Evolutionary conservation across 2,329 filamentous ascomycete genomes (phyloP), one percentile per base, ranked within the genome.

Genomic region (Colletotrichum australisinense): DNA sequence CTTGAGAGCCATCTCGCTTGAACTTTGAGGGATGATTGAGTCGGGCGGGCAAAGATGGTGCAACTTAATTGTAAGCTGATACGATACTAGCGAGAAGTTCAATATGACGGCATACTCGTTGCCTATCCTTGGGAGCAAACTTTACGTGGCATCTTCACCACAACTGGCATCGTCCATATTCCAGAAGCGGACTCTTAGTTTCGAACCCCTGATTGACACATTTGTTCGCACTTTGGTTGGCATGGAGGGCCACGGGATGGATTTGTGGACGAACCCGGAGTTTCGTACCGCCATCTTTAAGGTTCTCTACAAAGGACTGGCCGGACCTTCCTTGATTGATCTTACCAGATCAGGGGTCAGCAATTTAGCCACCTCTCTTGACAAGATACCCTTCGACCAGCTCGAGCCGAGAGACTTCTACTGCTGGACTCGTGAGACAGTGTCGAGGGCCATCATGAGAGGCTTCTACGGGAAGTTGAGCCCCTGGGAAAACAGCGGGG

Each of bases 391-490:
- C 12, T 66, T 26, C 5, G 26, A 79, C 6, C 76, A 74, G 1
- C 60, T 81, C 5, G 73, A 80, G 26, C 77, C 83, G 19, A 77
- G 80, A 1, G 81, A 83, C 19, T 62, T 88, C 1, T 87, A 79
- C 73, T 56, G 77, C 1, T 86, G 83, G 83, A 60, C 82, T 19
- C 78, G 83, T 16, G 73, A 81, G 5, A 74, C 80, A 2, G 80
- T 86, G 66, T 83, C 81, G 4, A 66, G 81, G 3, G 83, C 84
- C 8, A 84, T 82, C 0, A 80, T 80, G n/a, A 72, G 79, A 26
- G 80, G 82, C 4, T 78, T 88, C 28, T 86, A 83, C 58, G 86
- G 86, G 4, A 80, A 83, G 1, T 68, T 82, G 2, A 86, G 87
- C 69, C 84, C 85, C 0, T 81, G 86, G 59, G 78, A 76, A 14